Conservation (phyloP, 1,284 basidiomycete genomes). For the Leccinum colubrinum region DNA sequence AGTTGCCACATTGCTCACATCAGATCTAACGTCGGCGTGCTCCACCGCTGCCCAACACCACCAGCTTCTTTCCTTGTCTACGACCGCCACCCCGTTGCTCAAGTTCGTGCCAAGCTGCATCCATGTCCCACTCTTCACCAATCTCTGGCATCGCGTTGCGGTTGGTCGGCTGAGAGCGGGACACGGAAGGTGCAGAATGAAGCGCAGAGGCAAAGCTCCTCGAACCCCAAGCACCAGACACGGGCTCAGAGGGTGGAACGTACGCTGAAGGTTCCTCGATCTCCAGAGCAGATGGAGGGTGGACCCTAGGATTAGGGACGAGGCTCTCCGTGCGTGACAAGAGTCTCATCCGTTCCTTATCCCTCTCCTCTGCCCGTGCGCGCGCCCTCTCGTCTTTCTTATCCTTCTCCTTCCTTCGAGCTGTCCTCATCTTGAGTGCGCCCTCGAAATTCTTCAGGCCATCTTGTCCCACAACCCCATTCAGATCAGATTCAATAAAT, state of each 20-base stretch:
- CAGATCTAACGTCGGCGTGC: conserved; percentile 37
- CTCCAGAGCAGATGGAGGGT: conserved; percentile 28
- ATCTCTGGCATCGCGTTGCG: conserved; percentile 33
- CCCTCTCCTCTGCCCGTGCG: conserved; percentile 75
- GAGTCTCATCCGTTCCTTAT: conserved; percentile 56
- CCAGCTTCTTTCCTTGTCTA: conserved; percentile 61
- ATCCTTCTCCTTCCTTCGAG: conserved; percentile 75
- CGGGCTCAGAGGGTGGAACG: conserved; percentile 28
- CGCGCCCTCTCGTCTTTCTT: conserved; percentile 84
- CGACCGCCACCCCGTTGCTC: conserved; percentile 55
- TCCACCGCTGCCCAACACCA: conserved; percentile 62
- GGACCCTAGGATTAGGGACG: conserved; percentile 9
- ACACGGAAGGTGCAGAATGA: conserved; percentile 39
- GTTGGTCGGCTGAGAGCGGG: conserved; percentile 14
- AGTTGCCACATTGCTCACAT: neutral
- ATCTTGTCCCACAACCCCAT: conserved; percentile 68
- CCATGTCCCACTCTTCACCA: conserved; percentile 75
- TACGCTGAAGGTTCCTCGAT: conserved; percentile 24
- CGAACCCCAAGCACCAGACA: conserved; percentile 69
- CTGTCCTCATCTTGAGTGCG: conserved; percentile 71
- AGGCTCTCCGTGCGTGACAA: conserved; percentile 25
- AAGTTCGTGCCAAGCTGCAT: conserved; percentile 79
- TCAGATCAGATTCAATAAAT: conserved; percentile 89
- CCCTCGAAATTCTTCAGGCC: conserved; percentile 80
- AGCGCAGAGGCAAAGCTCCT: conserved; percentile 77